Percentiles rank a stretch among this genome's conserved stretches.
Conservation (phyloP, 2,329 filamentous ascomycete species). For the Aspergillus vadensis region DNA sequence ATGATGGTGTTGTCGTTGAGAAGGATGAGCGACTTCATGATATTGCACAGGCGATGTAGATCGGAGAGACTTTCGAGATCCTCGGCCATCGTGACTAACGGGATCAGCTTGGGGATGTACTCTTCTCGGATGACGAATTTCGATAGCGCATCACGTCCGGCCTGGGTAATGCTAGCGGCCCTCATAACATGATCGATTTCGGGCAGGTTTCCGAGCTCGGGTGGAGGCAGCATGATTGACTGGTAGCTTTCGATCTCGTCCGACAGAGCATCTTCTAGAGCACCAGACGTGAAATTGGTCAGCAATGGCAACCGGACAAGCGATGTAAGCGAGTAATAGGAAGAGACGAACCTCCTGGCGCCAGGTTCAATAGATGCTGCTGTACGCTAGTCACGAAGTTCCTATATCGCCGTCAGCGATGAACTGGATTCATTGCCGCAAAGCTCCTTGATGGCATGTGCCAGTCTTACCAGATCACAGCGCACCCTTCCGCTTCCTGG, state of each 20-base stretch:
- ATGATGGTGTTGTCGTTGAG: slow-evolving; percentile 95
- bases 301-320: slow-evolving; percentile 29
- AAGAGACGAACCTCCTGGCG: slow-evolving; percentile 58
- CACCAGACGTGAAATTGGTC: slow-evolving; percentile 10
- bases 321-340: background rate
- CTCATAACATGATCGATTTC: slow-evolving; percentile 87
- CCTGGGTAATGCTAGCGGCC: slow-evolving; percentile 70
- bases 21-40: slow-evolving; percentile 94
- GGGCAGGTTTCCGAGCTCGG: slow-evolving; percentile 76
- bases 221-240: slow-evolving; percentile 72
- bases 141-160: slow-evolving; percentile 79
- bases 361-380: slow-evolving; percentile 66
- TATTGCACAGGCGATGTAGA: slow-evolving; percentile 89
- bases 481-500: slow-evolving; percentile 93
- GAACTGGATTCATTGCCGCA: slow-evolving; percentile 11
- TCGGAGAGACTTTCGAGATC: slow-evolving; percentile 85
- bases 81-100: slow-evolving; percentile 84
- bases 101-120: slow-evolving; percentile 84
- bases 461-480: slow-evolving; percentile 74
- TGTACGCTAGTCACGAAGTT: slow-evolving; percentile 89
- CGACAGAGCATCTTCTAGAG: slow-evolving; percentile 77
- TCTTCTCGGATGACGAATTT: slow-evolving; percentile 84
- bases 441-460: slow-evolving; percentile 27
- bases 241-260: slow-evolving; percentile 80
- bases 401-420: slow-evolving; percentile 56